Evolutionary conservation across 768 basidiomycete genomes (phyloP).

Genomic region (Lentinula detonsa): DNA sequence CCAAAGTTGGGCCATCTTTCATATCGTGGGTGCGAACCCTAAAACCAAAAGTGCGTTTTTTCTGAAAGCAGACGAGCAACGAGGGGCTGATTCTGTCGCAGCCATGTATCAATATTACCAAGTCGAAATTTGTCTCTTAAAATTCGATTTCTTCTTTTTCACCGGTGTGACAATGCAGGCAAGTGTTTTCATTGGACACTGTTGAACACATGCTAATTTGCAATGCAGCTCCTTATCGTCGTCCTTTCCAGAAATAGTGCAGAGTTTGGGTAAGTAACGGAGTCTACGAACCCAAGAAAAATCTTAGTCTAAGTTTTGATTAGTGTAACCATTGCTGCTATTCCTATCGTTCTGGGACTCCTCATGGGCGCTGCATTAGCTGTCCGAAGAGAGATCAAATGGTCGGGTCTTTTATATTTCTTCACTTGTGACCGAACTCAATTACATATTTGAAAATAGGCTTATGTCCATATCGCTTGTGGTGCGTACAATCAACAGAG

Average conservation of each 20-base stretch:
- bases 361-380: slow-evolving; percentile 62
- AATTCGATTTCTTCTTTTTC: slow-evolving; percentile 89
- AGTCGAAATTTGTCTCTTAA: slow-evolving; percentile 81
- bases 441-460: background rate
- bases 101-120: slow-evolving; percentile 89
- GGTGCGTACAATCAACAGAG: background rate
- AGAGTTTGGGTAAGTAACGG: slow-evolving; percentile 51
- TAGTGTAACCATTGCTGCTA: slow-evolving; percentile 68
- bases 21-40: slow-evolving; percentile 81
- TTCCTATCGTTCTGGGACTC: slow-evolving; percentile 69
- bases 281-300: background rate
- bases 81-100: slow-evolving; percentile 19
- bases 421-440: background rate
- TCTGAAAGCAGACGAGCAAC: background rate
- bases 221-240: slow-evolving; percentile 66
- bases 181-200: slow-evolving; percentile 1
- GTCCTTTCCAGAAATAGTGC: slow-evolving; percentile 58
- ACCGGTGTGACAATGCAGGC: slow-evolving; percentile 88
- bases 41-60: slow-evolving; percentile 68
- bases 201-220: background rate
- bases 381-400: slow-evolving; percentile 76
- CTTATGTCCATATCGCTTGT: slow-evolving; percentile 1
- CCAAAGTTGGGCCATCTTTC: slow-evolving; percentile 83
- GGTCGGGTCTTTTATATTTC: slow-evolving; percentile 32
- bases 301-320: background rate